Base-by-base conservation (phyloP, 2,329 filamentous ascomycete species). In the Emericellopsis atlantica region DNA sequence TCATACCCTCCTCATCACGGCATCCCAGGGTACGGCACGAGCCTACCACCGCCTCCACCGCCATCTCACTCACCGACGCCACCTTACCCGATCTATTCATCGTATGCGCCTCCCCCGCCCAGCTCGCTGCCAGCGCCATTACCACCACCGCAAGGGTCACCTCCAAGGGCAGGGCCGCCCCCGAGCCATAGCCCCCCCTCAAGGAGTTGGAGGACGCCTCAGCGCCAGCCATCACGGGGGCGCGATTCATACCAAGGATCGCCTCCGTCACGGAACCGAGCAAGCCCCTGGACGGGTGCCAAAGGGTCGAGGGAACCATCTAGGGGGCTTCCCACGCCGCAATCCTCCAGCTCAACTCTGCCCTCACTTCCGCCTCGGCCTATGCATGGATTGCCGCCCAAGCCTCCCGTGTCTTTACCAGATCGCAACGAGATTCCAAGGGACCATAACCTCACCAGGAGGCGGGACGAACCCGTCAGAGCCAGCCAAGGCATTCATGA, bases 321-420 rank as follows among this genome's bases (percentile, higher is more conserved):
- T 9, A 29, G 26, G 9, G 26, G 26, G 9, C 26, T 12, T 4
- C 26, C 26, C 26, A 12, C 26, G 8, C 12, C 26, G 9, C 26
- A 29, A 3, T 12, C 26, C 26, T 12, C 40, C 6, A 31, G 23
- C 12, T n/a, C 15, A 10, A 14, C 34, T 8, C 15, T 32, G 5
- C 16, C 36, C 14, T 35, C 40, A 15, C 26, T 29, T 12, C 26
- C 26, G 9, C 31, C 40, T n/a, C 40, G 33, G 4, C 16, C 37
- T 8, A 32, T 42, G 16, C 40, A 42, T 15, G 36, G 33, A 7
- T 22, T 42, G 9, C 40, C 40, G 16, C 40, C 40, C 18, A 42
- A 42, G 40, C 40, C 40, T 29, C 40, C 40, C 4, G 33, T 32
- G 18, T 21, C 23, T 15, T 18, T 14, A 5, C n/a, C 29, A 15